phyloP scores from a whole-genome alignment of 768 basidiomycete species.

The Candolleomyces aberdarensis region DNA sequence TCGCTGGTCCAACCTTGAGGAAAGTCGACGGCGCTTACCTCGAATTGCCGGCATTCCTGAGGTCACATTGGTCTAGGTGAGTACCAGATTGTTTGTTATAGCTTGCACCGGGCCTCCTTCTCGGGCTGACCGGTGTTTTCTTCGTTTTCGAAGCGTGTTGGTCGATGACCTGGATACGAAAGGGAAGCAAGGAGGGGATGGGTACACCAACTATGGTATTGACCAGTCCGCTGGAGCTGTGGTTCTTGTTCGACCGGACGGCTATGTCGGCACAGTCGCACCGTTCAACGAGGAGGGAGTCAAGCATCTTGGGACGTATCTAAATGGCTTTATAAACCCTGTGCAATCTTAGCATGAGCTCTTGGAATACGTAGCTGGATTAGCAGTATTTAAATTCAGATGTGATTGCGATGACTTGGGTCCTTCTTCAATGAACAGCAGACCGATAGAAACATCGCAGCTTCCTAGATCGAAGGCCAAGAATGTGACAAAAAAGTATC shows the following conservation, averaged over 20 bases:
- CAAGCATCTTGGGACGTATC: slow-evolving; percentile 41
- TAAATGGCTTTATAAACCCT: slow-evolving; percentile 39
- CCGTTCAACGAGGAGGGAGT: slow-evolving; percentile 39
- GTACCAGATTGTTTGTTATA: slow-evolving; percentile 13
- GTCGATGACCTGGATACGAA: slow-evolving; percentile 52
- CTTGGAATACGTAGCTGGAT: too few relatives aligned
- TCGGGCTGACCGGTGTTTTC: neutral
- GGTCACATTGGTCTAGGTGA: slow-evolving; percentile 61
- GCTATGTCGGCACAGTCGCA: slow-evolving; percentile 58
- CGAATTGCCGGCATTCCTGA: slow-evolving; percentile 43
- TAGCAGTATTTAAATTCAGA: too few relatives aligned
- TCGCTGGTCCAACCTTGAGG: slow-evolving; percentile 35
- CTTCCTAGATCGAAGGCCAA: too few relatives aligned
- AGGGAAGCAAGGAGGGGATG: slow-evolving; percentile 46
- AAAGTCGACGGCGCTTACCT: slow-evolving; percentile 33
- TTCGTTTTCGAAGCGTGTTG: slow-evolving; percentile 40
- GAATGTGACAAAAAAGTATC: too few relatives aligned
- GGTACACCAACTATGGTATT: slow-evolving; percentile 57
- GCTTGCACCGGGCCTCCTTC: too few relatives aligned
- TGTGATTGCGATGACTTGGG: too few relatives aligned
- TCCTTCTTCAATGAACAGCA: too few relatives aligned
- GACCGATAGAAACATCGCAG: too few relatives aligned
- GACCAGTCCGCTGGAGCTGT: slow-evolving; percentile 39
- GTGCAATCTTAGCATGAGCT: too few relatives aligned
- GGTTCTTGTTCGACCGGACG: slow-evolving; percentile 61